Evolutionary conservation across 2,329 filamentous ascomycete genomes (phyloP).

Genomic region (Sphaerulina populicola): DNA sequence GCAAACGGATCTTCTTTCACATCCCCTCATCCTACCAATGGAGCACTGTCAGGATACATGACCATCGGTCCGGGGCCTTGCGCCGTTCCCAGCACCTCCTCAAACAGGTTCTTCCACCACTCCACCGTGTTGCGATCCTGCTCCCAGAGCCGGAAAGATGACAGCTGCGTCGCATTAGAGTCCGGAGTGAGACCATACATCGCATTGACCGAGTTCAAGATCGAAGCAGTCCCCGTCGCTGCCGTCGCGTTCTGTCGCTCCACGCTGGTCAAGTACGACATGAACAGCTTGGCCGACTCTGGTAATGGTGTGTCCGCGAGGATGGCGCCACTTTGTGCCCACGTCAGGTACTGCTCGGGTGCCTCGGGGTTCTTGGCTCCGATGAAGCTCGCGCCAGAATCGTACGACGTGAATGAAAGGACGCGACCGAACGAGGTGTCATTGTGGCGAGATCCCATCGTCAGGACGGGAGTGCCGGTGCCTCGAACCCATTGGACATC

Average conservation of each 20-base stretch:
- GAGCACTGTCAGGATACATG: slow-evolving; percentile 11
- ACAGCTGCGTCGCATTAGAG: slow-evolving; percentile 13
- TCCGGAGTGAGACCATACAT: slow-evolving; percentile 4
- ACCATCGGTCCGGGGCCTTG: slow-evolving; percentile 15
- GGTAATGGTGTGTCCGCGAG: slow-evolving; percentile 40
- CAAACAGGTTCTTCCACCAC: slow-evolving; percentile 22
- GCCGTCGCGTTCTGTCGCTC: slow-evolving; percentile 8
- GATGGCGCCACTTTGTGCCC: slow-evolving; percentile 43
- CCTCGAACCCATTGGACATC: slow-evolving; percentile 48
- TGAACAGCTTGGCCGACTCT: slow-evolving; percentile 43
- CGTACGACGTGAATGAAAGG: slow-evolving; percentile 15
- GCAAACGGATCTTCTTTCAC: too few species aligned
- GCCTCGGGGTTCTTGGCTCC: slow-evolving; percentile 5
- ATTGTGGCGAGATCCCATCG: slow-evolving; percentile 23
- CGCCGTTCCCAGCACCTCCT: slow-evolving; percentile 18
- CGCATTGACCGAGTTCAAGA: slow-evolving; percentile 10
- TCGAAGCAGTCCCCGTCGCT: not conserved
- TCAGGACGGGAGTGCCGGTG: slow-evolving; percentile 35
- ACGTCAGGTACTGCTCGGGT: slow-evolving; percentile 37
- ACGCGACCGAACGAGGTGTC: slow-evolving; percentile 15
- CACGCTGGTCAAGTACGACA: slow-evolving; percentile 31
- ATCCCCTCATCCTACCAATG: not conserved
- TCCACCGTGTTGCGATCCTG: slow-evolving; percentile 15
- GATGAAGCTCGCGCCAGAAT: not conserved
- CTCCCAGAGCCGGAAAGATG: slow-evolving; percentile 14